Conservation (phyloP, 805 yeast genomes). For the Lachancea thermotolerans region DNA sequence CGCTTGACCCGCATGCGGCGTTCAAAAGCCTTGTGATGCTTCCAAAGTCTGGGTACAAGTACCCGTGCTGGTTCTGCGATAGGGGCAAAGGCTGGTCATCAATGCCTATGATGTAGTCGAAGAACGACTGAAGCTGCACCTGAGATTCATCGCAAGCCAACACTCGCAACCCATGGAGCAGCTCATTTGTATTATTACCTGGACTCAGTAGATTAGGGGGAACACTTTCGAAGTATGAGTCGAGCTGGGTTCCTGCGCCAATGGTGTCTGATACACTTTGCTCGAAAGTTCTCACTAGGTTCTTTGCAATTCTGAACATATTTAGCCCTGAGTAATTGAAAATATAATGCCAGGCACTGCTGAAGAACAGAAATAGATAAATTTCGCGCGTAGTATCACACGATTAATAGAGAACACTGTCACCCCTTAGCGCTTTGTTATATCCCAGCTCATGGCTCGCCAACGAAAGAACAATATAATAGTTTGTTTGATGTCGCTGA, state of each 20-base stretch:
- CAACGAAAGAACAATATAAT: too few relatives aligned
- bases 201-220: slow-evolving; percentile 29
- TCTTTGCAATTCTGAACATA: slow-evolving; percentile 61
- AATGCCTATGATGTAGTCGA: slow-evolving; percentile 77
- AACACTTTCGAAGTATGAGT: slow-evolving; percentile 33
- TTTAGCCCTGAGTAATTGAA: not conserved
- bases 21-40: slow-evolving; percentile 27
- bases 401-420: too few relatives aligned
- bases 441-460: too few relatives aligned
- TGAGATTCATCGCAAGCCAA: slow-evolving; percentile 43
- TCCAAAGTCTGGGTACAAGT: slow-evolving; percentile 38
- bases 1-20: slow-evolving; percentile 26
- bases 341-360: too few relatives aligned
- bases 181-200: slow-evolving; percentile 24
- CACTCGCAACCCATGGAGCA: slow-evolving; percentile 50
- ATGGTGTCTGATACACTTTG: slow-evolving; percentile 34
- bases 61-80: slow-evolving; percentile 30
- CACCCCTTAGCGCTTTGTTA: too few relatives aligned
- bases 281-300: slow-evolving; percentile 50
- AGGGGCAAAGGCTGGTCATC: slow-evolving; percentile 59
- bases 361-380: not conserved
- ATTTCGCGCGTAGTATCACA: too few relatives aligned
- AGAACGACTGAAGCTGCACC: slow-evolving; percentile 71
- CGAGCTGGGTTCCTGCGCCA: slow-evolving; percentile 29
- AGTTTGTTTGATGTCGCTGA: too few relatives aligned